Percentiles rank a stretch among this genome's conserved stretches.
Conservation (phyloP, 805 yeast species). For the Suhomyces emberorum region DNA sequence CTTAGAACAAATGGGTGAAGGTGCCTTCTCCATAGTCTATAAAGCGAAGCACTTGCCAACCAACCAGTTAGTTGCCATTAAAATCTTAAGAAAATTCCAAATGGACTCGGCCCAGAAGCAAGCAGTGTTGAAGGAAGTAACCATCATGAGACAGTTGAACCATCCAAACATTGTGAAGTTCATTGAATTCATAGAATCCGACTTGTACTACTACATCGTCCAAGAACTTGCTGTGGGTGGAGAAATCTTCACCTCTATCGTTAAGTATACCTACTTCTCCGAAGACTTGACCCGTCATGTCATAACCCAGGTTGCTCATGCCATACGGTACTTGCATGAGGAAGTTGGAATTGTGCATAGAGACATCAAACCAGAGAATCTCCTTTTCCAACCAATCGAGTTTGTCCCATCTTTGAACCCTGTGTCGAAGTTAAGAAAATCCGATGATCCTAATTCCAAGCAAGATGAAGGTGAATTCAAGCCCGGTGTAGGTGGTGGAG, state of each 20-base stretch:
- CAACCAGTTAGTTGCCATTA: constrained; percentile 47
- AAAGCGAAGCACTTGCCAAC: constrained; percentile 47
- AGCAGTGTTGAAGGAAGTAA: constrained; percentile 76
- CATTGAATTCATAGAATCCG: constrained; percentile 63
- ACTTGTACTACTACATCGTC: constrained; percentile 59
- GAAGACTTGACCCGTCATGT: constrained; percentile 65
- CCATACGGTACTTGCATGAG: constrained; percentile 66
- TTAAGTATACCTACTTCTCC: constrained; percentile 70
- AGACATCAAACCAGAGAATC: constrained; percentile 79
- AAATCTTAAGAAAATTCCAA: constrained; percentile 65
- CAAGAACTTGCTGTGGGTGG: constrained; percentile 78
- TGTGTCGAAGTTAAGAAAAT: constrained; percentile 43
- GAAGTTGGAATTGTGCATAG: constrained; percentile 78
- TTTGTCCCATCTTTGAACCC: constrained; percentile 42
- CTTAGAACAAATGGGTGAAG: constrained; percentile 65
- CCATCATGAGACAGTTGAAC: constrained; percentile 63
- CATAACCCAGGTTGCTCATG: constrained; percentile 59
- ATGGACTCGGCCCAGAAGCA: constrained; percentile 59
- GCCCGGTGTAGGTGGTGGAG: constrained; percentile 86
- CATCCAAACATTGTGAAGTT: constrained; percentile 65
- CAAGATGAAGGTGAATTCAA: constrained; percentile 83
- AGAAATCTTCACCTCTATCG: constrained; percentile 75
- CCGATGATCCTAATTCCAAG: constrained; percentile 69
- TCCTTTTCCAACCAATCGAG: constrained; percentile 61
- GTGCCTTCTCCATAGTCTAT: constrained; percentile 77